These are phyloP conservation scores for Aspergillus spinulosporus DNA, from an alignment of 2,329 filamentous ascomycete species.

Conservation along the genomic window DNA sequence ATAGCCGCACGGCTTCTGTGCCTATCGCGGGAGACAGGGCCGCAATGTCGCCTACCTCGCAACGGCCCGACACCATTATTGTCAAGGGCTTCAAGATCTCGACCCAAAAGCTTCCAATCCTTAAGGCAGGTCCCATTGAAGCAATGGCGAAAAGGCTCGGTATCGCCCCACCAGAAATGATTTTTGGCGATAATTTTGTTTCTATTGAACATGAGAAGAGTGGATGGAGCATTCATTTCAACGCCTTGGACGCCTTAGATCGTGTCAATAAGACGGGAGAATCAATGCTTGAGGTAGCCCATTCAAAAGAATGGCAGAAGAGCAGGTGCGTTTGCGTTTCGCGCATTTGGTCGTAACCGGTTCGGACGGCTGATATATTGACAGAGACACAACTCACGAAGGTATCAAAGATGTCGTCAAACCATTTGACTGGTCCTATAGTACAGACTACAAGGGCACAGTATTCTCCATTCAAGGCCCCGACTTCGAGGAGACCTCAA, in stretches of 20 bases:
- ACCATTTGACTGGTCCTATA: constrained; percentile 98
- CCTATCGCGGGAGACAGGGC: constrained; percentile 47
- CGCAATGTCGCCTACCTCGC: constrained; percentile 52
- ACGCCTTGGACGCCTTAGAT: constrained; percentile 83
- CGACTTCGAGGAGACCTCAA: constrained; percentile 48
- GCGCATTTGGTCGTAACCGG: no score
- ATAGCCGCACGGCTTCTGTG: constrained; percentile 6
- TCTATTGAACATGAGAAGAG: constrained; percentile 69
- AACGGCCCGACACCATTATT: constrained; percentile 56
- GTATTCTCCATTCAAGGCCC: constrained; percentile 42
- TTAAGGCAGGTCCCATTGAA: constrained; percentile 88
- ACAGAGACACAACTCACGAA: constrained; percentile 73
- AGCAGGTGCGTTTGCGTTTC: constrained; percentile 50
- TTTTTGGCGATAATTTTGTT: constrained; percentile 93
- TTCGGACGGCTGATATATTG: constrained; percentile 40
- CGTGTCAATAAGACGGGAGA: constrained; percentile 89
- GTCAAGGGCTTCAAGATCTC: constrained; percentile 72
- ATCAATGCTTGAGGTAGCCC: constrained; percentile 88
- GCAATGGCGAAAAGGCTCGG: constrained; percentile 74
- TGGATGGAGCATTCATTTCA: constrained; percentile 80
- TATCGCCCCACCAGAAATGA: constrained; percentile 96
- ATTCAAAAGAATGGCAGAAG: constrained; percentile 84
- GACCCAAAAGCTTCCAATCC: constrained; percentile 89
- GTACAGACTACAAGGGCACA: constrained; percentile 79
- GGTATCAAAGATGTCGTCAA: constrained; percentile 92